Percentiles rank a stretch among this genome's conserved stretches.
These are phyloP conservation scores for Thielaviopsis cerberus DNA, from an alignment of 2,329 filamentous ascomycete genomes.

Conservation along the genomic window DNA sequence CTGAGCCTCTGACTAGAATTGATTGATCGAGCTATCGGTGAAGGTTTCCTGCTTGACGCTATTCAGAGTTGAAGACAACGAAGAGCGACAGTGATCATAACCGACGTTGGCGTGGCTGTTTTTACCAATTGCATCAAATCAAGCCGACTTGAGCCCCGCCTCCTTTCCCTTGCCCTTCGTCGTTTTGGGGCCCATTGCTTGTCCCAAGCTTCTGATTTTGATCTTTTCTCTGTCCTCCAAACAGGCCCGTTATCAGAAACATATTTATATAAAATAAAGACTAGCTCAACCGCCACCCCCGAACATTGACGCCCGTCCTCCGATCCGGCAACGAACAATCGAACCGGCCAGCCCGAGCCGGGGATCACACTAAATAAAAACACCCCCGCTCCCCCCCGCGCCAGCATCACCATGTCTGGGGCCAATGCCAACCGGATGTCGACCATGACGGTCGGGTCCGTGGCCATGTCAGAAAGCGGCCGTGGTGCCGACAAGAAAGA, in stretches of 20 bases:
- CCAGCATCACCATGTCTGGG: too few species aligned
- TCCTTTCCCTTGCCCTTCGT: neutral
- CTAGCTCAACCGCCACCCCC: neutral
- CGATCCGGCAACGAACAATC: neutral
- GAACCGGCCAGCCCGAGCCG: neutral
- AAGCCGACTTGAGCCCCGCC: neutral
- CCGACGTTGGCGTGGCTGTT: too few species aligned
- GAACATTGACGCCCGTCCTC: neutral
- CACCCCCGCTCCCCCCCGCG: neutral
- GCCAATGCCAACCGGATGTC: constrained; percentile 37
- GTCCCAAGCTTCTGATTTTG: neutral
- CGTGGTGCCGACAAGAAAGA: constrained; percentile 56
- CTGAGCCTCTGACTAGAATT: too few species aligned
- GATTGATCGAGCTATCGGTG: too few species aligned
- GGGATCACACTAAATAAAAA: too few species aligned
- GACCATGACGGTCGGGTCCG: constrained; percentile 37
- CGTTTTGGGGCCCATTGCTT: neutral
- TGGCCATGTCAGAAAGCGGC: constrained; percentile 10
- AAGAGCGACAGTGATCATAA: too few species aligned
- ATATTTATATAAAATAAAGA: neutral
- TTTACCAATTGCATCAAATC: neutral
- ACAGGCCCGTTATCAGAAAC: neutral
- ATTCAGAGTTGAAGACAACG: too few species aligned
- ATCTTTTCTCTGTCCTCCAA: neutral
- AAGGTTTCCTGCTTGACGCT: too few species aligned